Conservation (phyloP, 768 basidiomycete species). For the Boletus eberwhitei region DNA sequence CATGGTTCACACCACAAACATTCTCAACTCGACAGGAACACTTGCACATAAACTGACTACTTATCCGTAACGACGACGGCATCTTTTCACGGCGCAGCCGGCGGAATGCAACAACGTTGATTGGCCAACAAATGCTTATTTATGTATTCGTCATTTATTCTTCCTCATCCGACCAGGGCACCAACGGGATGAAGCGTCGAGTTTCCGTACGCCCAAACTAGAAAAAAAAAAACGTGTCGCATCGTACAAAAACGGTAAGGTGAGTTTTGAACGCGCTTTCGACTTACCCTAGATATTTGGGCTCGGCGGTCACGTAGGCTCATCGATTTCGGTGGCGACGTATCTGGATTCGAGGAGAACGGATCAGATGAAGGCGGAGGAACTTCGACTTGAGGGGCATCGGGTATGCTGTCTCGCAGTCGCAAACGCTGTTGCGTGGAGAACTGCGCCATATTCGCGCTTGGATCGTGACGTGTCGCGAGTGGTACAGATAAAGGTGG, state of each 20-base stretch:
- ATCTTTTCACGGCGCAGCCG: slow-evolving; percentile 11
- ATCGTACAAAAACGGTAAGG: not conserved
- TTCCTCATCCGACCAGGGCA: slow-evolving; percentile 33
- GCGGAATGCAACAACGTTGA: slow-evolving; percentile 11
- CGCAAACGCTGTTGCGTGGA: not conserved
- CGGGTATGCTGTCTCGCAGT: not conserved
- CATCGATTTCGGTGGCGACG: slow-evolving; percentile 26
- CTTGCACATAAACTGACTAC: not conserved
- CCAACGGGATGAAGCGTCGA: slow-evolving; percentile 29
- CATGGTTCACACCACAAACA: not conserved
- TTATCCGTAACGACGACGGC: not conserved
- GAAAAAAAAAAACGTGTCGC: slow-evolving; percentile 2
- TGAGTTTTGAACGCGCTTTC: not conserved
- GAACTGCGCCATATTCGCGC: not conserved
- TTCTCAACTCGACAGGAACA: not conserved
- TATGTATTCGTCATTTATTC: slow-evolving; percentile 12
- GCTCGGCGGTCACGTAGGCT: slow-evolving; percentile 32
- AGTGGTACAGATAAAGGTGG: slow-evolving; percentile 4
- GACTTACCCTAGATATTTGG: slow-evolving; percentile 27
- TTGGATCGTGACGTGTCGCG: not conserved
- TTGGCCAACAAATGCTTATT: slow-evolving; percentile 15
- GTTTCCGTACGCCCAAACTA: slow-evolving; percentile 27
- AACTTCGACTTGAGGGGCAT: not conserved
- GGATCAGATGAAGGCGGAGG: not conserved
- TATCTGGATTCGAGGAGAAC: not conserved